These are phyloP conservation scores for Limnanthes douglasii DNA, from an alignment of 345 rosid species.

Conservation along the genomic window DNA sequence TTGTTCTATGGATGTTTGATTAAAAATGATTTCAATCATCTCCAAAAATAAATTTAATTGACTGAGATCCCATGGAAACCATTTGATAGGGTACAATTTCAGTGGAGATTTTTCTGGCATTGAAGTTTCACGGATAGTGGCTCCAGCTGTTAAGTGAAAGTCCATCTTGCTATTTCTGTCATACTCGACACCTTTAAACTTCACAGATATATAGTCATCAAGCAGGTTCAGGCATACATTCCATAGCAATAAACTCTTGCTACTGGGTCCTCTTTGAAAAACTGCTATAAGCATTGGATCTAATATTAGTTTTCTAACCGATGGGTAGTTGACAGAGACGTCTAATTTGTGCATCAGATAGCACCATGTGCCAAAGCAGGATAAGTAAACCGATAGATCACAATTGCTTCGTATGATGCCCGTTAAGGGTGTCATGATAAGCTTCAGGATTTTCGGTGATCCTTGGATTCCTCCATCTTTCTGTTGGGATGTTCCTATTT, in stretches of 20 bases:
- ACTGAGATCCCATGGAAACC: slow-evolving; percentile 30
- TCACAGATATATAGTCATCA: slow-evolving; percentile 18
- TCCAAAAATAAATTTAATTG: slow-evolving; percentile 22
- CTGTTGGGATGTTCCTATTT: slow-evolving; percentile 3
- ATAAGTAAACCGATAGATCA: slow-evolving; percentile 22
- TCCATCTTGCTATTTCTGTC: slow-evolving; percentile 9
- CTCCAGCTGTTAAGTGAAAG: slow-evolving; percentile 6
- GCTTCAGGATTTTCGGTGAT: slow-evolving; percentile 27
- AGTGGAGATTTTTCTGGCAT: slow-evolving; percentile 8
- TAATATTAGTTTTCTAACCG: slow-evolving; percentile 20
- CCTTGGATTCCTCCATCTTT: slow-evolving; percentile 12
- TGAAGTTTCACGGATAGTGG: slow-evolving; percentile 10
- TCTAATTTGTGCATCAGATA: slow-evolving; percentile 42
- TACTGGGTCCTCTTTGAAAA: slow-evolving; percentile 17
- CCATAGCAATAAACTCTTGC: slow-evolving; percentile 22
- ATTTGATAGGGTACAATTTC: slow-evolving; percentile 27
- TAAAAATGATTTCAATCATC: slow-evolving; percentile 13
- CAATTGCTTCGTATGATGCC: slow-evolving; percentile 30
- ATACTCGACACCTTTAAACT: slow-evolving; percentile 11
- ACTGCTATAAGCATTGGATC: slow-evolving; percentile 32
- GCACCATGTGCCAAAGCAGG: slow-evolving; percentile 40
- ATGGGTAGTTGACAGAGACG: slow-evolving; percentile 15
- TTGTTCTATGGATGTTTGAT: slow-evolving; percentile 9
- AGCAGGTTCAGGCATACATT: slow-evolving; percentile 29
- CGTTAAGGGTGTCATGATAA: slow-evolving; percentile 34